Percentiles rank a stretch among this genome's conserved stretches.
phyloP scores from a whole-genome alignment of 352 stramenopile genomes.

The Globisporangium splendens region DNA sequence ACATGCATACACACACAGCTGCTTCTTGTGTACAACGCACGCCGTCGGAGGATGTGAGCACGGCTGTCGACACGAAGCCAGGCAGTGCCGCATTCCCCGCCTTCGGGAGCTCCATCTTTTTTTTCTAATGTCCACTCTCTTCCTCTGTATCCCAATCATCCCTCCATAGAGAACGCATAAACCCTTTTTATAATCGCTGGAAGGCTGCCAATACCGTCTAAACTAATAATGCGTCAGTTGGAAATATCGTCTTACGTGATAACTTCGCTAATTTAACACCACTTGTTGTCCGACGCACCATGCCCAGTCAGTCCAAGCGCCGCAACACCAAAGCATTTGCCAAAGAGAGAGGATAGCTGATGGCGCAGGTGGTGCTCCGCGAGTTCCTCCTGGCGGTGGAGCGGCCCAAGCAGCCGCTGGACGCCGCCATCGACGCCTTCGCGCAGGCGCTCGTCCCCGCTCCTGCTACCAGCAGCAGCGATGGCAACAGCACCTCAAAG shows the following conservation, averaged over 20 bases:
- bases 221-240: too few species aligned
- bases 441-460: slow-evolving; percentile 17
- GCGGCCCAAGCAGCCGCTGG: slow-evolving; percentile 55
- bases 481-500: background rate
- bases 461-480: background rate
- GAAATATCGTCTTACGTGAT: too few species aligned
- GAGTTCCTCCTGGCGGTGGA: slow-evolving; percentile 67
- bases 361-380: slow-evolving; percentile 33
- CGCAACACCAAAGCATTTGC: too few species aligned
- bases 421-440: slow-evolving; percentile 45
- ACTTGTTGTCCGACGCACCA: background rate
- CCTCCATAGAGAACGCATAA: too few species aligned
- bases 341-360: background rate
- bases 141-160: too few species aligned
- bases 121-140: background rate
- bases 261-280: too few species aligned
- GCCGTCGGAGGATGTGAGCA: slow-evolving; percentile 82
- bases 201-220: background rate
- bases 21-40: slow-evolving; percentile 28
- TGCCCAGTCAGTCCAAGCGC: background rate
- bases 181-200: too few species aligned
- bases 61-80: slow-evolving; percentile 79
- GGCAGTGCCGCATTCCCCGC: slow-evolving; percentile 18
- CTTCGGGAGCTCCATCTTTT: background rate
- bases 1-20: background rate